Evolutionary conservation across 2,329 filamentous ascomycete species (phyloP).

Genomic region (Simplicillium aogashimaense): DNA sequence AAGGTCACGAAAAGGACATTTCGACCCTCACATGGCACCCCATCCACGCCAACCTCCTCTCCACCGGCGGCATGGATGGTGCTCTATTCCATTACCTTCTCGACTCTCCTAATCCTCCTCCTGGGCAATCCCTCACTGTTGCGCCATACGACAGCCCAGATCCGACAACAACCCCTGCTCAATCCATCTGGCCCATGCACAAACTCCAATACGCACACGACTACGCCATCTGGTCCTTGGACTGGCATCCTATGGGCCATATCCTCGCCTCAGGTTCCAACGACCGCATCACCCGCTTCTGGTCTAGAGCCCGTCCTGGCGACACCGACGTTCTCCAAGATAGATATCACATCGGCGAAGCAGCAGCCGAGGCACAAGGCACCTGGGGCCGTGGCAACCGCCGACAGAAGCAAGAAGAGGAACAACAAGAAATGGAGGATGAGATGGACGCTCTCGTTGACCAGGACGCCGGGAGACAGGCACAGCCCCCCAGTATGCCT

Average conservation of each 20-base stretch:
- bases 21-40: conserved; percentile 91
- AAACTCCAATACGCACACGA: conserved; percentile 81
- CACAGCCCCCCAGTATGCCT: conserved; percentile 34
- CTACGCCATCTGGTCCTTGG: conserved; percentile 92
- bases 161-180: conserved; percentile 67
- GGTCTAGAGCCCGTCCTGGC: conserved; percentile 83
- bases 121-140: conserved; percentile 58
- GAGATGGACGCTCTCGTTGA: conserved; percentile 89
- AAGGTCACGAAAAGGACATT: conserved; percentile 94
- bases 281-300: conserved; percentile 93
- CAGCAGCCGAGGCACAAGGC: conserved; percentile 87
- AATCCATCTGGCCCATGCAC: conserved; percentile 89
- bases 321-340: conserved; percentile 81
- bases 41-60: conserved; percentile 78
- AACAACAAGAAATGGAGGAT: conserved; percentile 88
- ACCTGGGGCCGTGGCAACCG: conserved; percentile 79
- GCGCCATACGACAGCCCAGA: conserved; percentile 82
- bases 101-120: conserved; percentile 81
- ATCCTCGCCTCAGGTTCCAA: conserved; percentile 94
- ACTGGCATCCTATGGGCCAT: conserved; percentile 95
- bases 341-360: conserved; percentile 89
- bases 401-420: conserved; percentile 76
- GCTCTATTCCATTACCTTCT: conserved; percentile 90
- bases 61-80: conserved; percentile 83
- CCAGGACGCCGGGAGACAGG: conserved; percentile 57